Conservation (phyloP, 1,284 basidiomycete genomes). For the Schizopora paradoxa region DNA sequence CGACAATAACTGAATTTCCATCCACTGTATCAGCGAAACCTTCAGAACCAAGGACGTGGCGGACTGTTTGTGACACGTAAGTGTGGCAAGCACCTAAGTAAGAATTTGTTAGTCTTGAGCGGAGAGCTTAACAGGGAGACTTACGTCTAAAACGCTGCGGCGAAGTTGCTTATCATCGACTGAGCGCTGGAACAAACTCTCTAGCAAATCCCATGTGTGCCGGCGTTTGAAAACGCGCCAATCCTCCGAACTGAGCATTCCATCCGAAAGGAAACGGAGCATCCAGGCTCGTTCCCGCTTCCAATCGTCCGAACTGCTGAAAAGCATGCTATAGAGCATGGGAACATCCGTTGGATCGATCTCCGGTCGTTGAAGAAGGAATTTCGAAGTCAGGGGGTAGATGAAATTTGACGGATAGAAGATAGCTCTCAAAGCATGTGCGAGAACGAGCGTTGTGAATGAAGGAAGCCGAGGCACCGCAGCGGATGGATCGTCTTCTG, state of each 20-base stretch:
- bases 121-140: constrained; percentile 11
- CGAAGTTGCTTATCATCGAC: constrained; percentile 49
- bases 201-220: constrained; percentile 84
- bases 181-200: constrained; percentile 71
- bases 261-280: constrained; percentile 77
- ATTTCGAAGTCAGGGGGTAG: constrained; percentile 75
- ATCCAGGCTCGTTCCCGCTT: constrained; percentile 88
- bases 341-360: constrained; percentile 78
- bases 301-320: constrained; percentile 73
- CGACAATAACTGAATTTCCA: constrained; percentile 60
- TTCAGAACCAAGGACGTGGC: constrained; percentile 64
- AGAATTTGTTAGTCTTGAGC: constrained; percentile 10
- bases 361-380: constrained; percentile 78
- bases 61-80: constrained; percentile 64
- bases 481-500: constrained; percentile 30
- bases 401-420: constrained; percentile 78
- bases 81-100: constrained; percentile 59
- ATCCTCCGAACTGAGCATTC: constrained; percentile 67
- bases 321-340: constrained; percentile 81
- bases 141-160: constrained; percentile 62
- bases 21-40: constrained; percentile 70
- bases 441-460: constrained; percentile 75
- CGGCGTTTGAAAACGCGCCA: constrained; percentile 79
- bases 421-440: constrained; percentile 72
- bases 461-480: constrained; percentile 57